Base-by-base conservation (phyloP, 2,329 filamentous ascomycete genomes). In the Gaeumannomyces tritici region DNA sequence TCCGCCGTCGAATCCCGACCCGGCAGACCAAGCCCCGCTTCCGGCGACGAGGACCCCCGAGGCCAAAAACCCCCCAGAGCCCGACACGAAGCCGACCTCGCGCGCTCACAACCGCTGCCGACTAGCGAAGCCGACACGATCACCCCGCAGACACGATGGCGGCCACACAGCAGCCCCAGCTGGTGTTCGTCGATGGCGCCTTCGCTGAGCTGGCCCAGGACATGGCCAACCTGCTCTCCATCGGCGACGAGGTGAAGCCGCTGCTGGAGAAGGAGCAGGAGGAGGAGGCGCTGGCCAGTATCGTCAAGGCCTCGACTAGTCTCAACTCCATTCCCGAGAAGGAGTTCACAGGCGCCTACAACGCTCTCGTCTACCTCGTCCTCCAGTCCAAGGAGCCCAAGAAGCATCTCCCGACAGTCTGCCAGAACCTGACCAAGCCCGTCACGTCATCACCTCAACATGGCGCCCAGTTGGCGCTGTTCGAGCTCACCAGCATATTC, bases 261-360 rank as follows among this genome's bases (percentile, higher is more conserved):
- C 82, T 93, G 68, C 79, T 95, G 71, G 83, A 87, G 70, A 82
- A 83, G 76, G 85, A 86, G 67, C 81, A 93, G 78, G 91, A 92
- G 79, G 91, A 96, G 69, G 92, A 96, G 68, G 87, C 91, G 57
- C 83, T 99, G 63, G 89, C 93, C 81, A 93, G 92, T 83, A 83
- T 99, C 67, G 90, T 98, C 65, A 86, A 88, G 68, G 89, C 90
- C 63, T 91, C 91, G 61, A 77, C 83, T 61, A 84, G 83, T 60
- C 82, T 99, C 73, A 96, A 93, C 77, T 83, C 84, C 66, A 90
- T 92, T 62, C 91, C 93, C 64, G 95, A 99, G 83, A 96, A 95
- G 84, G 93, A 98, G 77, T 95, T 97, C 75, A 93, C 91, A 65
- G 89, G 93, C 64, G 91, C 93, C 65, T 97, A 97, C 80, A 98